Evolutionary conservation across 768 basidiomycete species (phyloP), one percentile per base, ranked within the genome.

Genomic region (Phylloporus arenicola): DNA sequence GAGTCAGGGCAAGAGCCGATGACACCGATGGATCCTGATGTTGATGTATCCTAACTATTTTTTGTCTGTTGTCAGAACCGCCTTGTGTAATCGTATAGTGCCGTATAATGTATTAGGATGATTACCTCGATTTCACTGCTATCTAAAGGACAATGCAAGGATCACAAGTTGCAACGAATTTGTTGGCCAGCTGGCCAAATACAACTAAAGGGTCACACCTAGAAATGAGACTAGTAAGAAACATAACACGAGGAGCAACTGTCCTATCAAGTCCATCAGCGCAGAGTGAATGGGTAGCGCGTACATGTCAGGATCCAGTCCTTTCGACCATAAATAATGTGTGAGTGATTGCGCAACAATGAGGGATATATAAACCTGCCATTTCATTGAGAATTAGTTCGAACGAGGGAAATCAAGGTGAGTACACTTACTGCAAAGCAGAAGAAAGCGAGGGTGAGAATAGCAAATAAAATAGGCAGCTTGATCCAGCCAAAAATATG

Each of bases 241-340:
- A 63, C 86, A 87, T 1, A 79, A 58, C 2, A 91, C 90, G 9
- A 97, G 78, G 8, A 95, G 71, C 19, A 86, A 64, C 63, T 93
- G 88, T 14, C 91, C 90, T 29, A 88, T 68, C 45, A 95, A 79
- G 64, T 94, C 91, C 76, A 93, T 85, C 38, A 91, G 62, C 1
- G 92, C 89, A 11, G 89, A 92, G 57, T 95, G 92, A 24, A 95
- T 80, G 8, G 93, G 93, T n/a, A 97, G 71, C 2, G 92, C 92
- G 64, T 95, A 94, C 70, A 88, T 84, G 64, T 97, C 93, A 6
- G 93, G 93, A 64, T 97, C 93, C 24, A 82, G 74, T 11, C 79
- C 74, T 48, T 73, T 81, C 1, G 78, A 77, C 92, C 92, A 95
- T 24, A 96, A 77, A 62, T 81, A 83, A 39, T 80, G 69, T 2